Percentiles rank a stretch among this genome's conserved stretches.
Evolutionary conservation across 108 stramenopile species (phyloP).

Genomic region (Pseudonitzschia multistriata): DNA sequence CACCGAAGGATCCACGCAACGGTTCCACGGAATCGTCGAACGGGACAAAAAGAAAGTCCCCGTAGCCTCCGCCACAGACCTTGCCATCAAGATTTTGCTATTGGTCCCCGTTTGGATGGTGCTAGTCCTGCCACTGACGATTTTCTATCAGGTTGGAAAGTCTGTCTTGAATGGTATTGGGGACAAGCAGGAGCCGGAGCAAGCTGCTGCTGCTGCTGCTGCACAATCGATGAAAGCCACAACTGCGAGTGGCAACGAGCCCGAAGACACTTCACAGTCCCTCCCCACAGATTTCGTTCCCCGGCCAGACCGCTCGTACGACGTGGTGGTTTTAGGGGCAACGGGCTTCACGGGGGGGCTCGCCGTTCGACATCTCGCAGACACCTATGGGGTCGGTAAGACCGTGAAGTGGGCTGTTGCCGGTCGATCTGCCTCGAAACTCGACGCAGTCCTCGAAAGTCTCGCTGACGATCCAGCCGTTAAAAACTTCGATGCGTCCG

Average conservation of each 20-base stretch:
- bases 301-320: constrained; percentile 55
- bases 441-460: constrained; percentile 37
- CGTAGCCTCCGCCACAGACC: constrained; percentile 8
- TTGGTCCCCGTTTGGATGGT: constrained; percentile 39
- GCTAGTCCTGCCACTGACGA: constrained; percentile 37
- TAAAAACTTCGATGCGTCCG: constrained; percentile 18
- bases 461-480: constrained; percentile 41
- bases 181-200: not conserved
- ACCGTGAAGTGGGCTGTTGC: constrained; percentile 82
- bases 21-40: constrained; percentile 11
- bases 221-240: no score
- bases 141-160: constrained; percentile 46
- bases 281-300: constrained; percentile 19
- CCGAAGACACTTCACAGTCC: not conserved
- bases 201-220: no score
- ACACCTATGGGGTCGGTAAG: constrained; percentile 39
- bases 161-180: constrained; percentile 1
- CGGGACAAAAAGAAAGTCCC: constrained; percentile 3
- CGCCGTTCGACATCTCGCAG: constrained; percentile 63
- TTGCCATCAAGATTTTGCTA: constrained; percentile 8
- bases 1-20: no score
- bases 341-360: constrained; percentile 87
- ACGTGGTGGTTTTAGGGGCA: constrained; percentile 82
- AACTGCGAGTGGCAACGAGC: not conserved
- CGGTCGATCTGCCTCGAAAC: constrained; percentile 53